Conservation (phyloP, 331 rosid genomes). For the Cydonia oblonga region DNA sequence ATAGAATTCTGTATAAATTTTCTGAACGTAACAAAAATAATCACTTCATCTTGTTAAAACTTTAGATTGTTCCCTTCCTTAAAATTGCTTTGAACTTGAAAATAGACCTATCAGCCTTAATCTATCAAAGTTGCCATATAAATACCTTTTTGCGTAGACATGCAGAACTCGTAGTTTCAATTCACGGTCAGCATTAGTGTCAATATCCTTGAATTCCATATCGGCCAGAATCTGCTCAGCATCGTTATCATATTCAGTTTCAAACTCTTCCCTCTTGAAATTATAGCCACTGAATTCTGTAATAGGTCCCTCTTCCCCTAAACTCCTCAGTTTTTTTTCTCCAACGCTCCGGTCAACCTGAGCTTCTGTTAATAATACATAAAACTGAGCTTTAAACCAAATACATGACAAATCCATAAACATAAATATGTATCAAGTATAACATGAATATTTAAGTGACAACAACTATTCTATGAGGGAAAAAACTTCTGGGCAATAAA, state of each 20-base stretch:
- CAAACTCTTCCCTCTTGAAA: slow-evolving; percentile 76
- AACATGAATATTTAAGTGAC: background rate
- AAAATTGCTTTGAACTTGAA: background rate
- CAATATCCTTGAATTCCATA: slow-evolving; percentile 82
- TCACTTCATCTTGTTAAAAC: background rate
- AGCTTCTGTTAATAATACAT: slow-evolving; percentile 23
- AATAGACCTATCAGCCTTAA: background rate
- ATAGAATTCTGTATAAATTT: background rate
- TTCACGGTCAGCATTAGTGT: slow-evolving; percentile 49
- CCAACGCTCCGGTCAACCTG: slow-evolving; percentile 63
- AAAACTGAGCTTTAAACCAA: background rate
- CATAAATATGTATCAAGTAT: background rate
- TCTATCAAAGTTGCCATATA: background rate
- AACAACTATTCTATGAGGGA: background rate
- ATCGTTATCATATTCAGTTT: slow-evolving; percentile 77
- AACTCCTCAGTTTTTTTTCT: slow-evolving; percentile 59
- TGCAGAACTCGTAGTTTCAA: slow-evolving; percentile 57
- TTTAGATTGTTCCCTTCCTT: background rate
- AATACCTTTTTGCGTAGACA: slow-evolving; percentile 61
- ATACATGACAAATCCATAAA: background rate
- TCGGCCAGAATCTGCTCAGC: slow-evolving; percentile 87
- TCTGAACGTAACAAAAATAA: background rate
- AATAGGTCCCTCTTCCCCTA: slow-evolving; percentile 53
- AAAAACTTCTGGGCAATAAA: background rate
- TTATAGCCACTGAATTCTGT: slow-evolving; percentile 72